A percentile compares a stretch with the other conserved stretches of the same genome.
phyloP scores from a whole-genome alignment of 495 filamentous ascomycete genomes.

The Hypoxylon subgilvum region DNA sequence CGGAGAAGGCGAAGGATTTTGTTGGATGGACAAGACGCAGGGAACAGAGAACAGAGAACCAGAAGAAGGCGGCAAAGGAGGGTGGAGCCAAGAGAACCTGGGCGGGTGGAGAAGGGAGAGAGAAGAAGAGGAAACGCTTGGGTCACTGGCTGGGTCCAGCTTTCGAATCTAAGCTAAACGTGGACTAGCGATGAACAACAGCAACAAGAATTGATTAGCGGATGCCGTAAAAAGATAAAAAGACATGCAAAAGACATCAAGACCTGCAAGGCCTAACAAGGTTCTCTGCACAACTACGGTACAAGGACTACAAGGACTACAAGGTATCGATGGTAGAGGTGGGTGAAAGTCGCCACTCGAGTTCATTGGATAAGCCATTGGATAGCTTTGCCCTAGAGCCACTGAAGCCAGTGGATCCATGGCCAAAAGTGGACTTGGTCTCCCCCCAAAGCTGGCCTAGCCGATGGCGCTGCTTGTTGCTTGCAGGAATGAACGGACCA shows the following conservation, averaged over 20 bases:
- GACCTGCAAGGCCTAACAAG: constrained; percentile 7
- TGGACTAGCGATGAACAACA: constrained; percentile 28
- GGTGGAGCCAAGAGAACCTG: constrained; percentile 23
- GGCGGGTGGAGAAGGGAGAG: background rate
- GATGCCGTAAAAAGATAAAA: constrained; percentile 29
- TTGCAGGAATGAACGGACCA: too few relatives aligned
- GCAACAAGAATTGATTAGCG: constrained; percentile 21
- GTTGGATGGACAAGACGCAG: constrained; percentile 42
- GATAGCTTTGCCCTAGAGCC: too few relatives aligned
- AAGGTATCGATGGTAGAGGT: background rate
- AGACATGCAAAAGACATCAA: constrained; percentile 18
- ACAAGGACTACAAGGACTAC: too few relatives aligned
- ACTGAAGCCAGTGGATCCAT: too few relatives aligned
- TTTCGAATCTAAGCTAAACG: constrained; percentile 9
- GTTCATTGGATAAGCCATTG: constrained; percentile 34
- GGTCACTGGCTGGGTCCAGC: constrained; percentile 32
- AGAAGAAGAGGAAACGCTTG: constrained; percentile 19
- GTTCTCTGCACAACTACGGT: too few relatives aligned
- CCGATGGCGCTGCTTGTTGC: constrained; percentile 28
- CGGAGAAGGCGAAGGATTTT: constrained; percentile 47
- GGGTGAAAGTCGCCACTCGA: constrained; percentile 35
- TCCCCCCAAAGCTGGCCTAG: too few relatives aligned
- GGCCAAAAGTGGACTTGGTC: too few relatives aligned
- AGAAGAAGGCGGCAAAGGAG: constrained; percentile 37
- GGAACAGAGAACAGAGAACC: constrained; percentile 27